phyloP scores from a whole-genome alignment of 1,139 yeast genomes.

The Yamadazyma friedrichii region DNA sequence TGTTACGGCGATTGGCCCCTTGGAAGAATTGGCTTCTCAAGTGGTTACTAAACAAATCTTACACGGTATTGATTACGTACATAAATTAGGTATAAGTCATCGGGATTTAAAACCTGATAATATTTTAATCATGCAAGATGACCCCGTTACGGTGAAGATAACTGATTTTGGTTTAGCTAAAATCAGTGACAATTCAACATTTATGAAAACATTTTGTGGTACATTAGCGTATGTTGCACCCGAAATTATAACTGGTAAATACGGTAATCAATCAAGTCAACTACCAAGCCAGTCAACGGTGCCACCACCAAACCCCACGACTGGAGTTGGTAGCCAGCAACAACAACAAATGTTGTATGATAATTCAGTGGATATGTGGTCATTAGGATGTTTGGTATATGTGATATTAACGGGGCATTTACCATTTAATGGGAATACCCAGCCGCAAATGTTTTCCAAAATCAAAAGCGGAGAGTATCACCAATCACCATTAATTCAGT shows the following conservation, averaged over 20 bases:
- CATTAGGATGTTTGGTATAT: conserved; percentile 80
- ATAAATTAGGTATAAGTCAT: conserved; percentile 85
- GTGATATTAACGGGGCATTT: conserved; percentile 88
- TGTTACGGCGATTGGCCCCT: conserved; percentile 87
- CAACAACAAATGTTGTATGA: conserved; percentile 54
- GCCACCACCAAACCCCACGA: conserved; percentile 5
- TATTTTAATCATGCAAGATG: conserved; percentile 84
- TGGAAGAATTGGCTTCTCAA: conserved; percentile 86
- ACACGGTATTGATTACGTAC: conserved; percentile 84
- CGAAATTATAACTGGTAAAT: conserved; percentile 79
- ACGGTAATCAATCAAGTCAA: conserved; percentile 30
- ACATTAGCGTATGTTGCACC: conserved; percentile 93
- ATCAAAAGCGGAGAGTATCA: conserved; percentile 79
- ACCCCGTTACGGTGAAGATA: conserved; percentile 84
- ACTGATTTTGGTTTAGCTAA: conserved; percentile 94
- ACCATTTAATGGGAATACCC: conserved; percentile 92
- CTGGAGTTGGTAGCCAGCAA: conserved; percentile 2
- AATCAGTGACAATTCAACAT: conserved; percentile 70
- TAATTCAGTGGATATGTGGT: conserved; percentile 93
- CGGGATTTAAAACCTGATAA: conserved; percentile 93
- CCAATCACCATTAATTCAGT: conserved; percentile 71
- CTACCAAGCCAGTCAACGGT: neutral
- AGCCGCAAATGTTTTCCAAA: conserved; percentile 75
- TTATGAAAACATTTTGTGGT: conserved; percentile 87
- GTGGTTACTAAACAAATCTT: conserved; percentile 83